Evolutionary conservation across 306 rosid genomes (phyloP), one percentile per base, ranked within the genome.

Genomic region (Lathyrus oleraceus): DNA sequence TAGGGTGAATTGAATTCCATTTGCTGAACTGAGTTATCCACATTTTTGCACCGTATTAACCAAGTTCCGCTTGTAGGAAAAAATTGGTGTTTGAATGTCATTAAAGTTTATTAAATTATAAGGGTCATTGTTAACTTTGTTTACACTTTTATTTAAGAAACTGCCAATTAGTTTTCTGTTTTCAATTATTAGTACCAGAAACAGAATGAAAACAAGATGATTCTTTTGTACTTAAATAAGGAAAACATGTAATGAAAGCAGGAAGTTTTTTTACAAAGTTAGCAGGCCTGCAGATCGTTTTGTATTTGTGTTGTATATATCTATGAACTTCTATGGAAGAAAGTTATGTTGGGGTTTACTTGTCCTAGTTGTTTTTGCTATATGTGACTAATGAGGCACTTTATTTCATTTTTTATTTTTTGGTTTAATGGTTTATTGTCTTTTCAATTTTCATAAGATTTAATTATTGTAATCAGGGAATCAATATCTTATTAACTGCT

Each of bases 401-500:
- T 56, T 40, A 16, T 49, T 59, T 66, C 8, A 32, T 15, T 27
- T 62, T 23, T 59, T 16, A 2, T 6, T 42, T 40, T 60, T 71
- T 52, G 35, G 43, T 19, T 51, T n/a, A 44, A 36, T 1, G 45
- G 25, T 73, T 69, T 28, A 8, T 30, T 49, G 4, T 13, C 30
- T 23, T 20, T 67, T 61, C 60, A 11, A 16, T 39, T 39, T 23
- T 73, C 13, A 52, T 67, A 52, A 72, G 64, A 53, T 32, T 23
- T n/a, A 61, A 81, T 67, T 61, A 8, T 48, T 73, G 12, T 35
- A 51, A 77, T 67, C 87, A 94, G 97, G 97, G 99, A 27, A 88
- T 87, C 23, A 81, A 91, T 73, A 91, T 91, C 53, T 69, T 91
- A 45, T 73, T 94, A 81, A 87, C 81, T 40, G 81, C 83, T 4